Base-by-base conservation (phyloP, 768 basidiomycete species). In the Lentinula sp. region DNA sequence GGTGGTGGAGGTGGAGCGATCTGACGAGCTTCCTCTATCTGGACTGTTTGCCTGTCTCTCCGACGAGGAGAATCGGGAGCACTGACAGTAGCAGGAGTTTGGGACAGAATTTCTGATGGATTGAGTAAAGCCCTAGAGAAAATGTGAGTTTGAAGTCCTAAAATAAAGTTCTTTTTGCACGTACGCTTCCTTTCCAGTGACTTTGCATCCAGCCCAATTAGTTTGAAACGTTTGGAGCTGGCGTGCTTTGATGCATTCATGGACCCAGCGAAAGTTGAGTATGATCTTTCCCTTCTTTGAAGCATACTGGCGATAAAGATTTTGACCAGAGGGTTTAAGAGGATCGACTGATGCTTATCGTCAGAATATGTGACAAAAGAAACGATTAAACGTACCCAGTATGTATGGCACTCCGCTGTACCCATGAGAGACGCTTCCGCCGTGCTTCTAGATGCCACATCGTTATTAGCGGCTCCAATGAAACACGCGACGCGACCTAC, bases 351-450 rank as follows among this genome's bases (percentile, higher is more conserved):
- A 15, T 56, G 41, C 28, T 42, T 8, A 50, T 37, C 36, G 35
- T 48, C 55, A 42, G 66, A 57, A 50, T 12, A 45, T 37, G 37
- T 15, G 12, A 28, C 33, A 35, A 62, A 56, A 59, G 60, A 16
- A 59, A 62, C 55, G 48, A 60, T 48, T 18, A 53, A 61, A 74
- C 83, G 61, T 66, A 90, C 91, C 91, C 62, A 94, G 79, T 57
- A 94, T 88, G 69, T 92, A 92, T 1, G 84, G 77, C 5, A 91
- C 89, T 20, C 85, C 85, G 63, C 89, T 92, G 70, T 93, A 93
- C 9, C 86, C 85, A 42, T 84, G 83, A 32, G 86, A 84, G 51
- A 91, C 81, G 6, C 78, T 76, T 15, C 92, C 92, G 32, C 91
- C 91, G 68, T 92, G 81, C 78, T 85, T 87, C 92, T 93, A 73